phyloP scores from a whole-genome alignment of 2,329 filamentous ascomycete genomes.

The Ophiostoma australiae region DNA sequence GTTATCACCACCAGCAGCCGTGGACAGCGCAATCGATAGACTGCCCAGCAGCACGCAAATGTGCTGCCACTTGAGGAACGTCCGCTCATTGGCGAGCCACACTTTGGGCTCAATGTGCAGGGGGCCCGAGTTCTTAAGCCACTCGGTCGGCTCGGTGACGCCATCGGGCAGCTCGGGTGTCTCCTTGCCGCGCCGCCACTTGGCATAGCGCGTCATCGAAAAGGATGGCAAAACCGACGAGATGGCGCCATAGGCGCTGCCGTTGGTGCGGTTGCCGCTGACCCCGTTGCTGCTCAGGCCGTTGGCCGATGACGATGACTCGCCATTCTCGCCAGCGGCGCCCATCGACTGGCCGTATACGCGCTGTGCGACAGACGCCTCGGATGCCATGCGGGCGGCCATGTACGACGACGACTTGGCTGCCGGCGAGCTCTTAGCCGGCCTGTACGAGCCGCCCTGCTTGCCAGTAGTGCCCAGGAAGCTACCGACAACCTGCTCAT shows the following conservation, averaged over 20 bases:
- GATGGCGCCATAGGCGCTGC: slow-evolving; percentile 50
- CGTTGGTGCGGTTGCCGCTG: slow-evolving; percentile 18
- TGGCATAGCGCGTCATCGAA: slow-evolving; percentile 72
- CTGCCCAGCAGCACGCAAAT: slow-evolving; percentile 82
- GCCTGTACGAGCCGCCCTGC: slow-evolving; percentile 49
- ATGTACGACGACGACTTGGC: slow-evolving; percentile 56
- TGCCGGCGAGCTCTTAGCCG: slow-evolving; percentile 60
- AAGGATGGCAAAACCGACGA: slow-evolving; percentile 76
- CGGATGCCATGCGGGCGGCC: slow-evolving; percentile 46
- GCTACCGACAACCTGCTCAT: slow-evolving; percentile 84
- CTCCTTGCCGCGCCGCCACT: slow-evolving; percentile 47
- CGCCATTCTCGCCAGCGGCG: background rate
- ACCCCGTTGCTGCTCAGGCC: slow-evolving; percentile 22
- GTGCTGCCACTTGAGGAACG: slow-evolving; percentile 98
- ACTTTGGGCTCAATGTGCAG: slow-evolving; percentile 95
- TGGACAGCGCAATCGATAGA: slow-evolving; percentile 78
- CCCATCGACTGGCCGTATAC: slow-evolving; percentile 5
- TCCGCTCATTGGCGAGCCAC: slow-evolving; percentile 97
- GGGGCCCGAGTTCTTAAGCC: slow-evolving; percentile 92
- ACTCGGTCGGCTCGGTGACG: slow-evolving; percentile 75
- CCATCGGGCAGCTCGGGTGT: slow-evolving; percentile 66
- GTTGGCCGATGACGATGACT: slow-evolving; percentile 21
- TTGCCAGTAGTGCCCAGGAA: slow-evolving; percentile 60
- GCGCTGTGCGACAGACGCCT: slow-evolving; percentile 23
- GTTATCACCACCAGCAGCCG: slow-evolving; percentile 71